Evolutionary conservation across 2,329 filamentous ascomycete species (phyloP).

Genomic region (Colletotrichum plurivorum): DNA sequence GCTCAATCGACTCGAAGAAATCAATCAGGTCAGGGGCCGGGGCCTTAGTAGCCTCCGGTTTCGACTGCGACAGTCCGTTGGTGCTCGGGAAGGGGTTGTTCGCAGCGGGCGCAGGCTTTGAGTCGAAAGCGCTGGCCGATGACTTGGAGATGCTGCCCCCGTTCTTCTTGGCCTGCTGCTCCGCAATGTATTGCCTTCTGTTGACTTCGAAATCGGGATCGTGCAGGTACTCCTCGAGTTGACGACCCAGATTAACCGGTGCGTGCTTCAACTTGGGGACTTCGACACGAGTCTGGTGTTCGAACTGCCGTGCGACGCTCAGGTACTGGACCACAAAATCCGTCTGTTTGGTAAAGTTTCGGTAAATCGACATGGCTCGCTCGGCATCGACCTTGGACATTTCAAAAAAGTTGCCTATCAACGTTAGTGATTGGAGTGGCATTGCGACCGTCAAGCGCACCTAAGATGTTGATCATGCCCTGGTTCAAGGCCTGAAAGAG

Average conservation of each 20-base stretch:
- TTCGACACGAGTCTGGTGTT: slow-evolving; percentile 91
- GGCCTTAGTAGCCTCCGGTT: slow-evolving; percentile 69
- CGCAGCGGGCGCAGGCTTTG: slow-evolving; percentile 53
- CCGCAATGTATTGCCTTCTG: slow-evolving; percentile 89
- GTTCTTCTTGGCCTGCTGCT: slow-evolving; percentile 80
- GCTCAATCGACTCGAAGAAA: slow-evolving; percentile 94
- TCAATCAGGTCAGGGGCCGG: slow-evolving; percentile 87
- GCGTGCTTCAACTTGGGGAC: slow-evolving; percentile 98
- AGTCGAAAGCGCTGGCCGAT: slow-evolving; percentile 50
- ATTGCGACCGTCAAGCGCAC: slow-evolving; percentile 63
- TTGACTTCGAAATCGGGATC: slow-evolving; percentile 97
- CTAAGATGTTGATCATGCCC: slow-evolving; percentile 95
- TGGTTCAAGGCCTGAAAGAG: slow-evolving; percentile 97
- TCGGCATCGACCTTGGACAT: slow-evolving; percentile 97
- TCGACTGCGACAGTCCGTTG: slow-evolving; percentile 53
- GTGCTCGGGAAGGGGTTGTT: slow-evolving; percentile 61
- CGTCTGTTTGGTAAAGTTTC: slow-evolving; percentile 91
- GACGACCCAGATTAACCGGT: slow-evolving; percentile 88
- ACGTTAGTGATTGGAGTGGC: slow-evolving; percentile 26
- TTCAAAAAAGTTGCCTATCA: slow-evolving; percentile 93
- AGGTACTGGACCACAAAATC: slow-evolving; percentile 94
- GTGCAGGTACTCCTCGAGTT: slow-evolving; percentile 93
- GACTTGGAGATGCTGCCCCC: slow-evolving; percentile 46
- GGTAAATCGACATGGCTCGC: slow-evolving; percentile 91
- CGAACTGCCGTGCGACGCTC: slow-evolving; percentile 87